Percentiles rank a stretch among this genome's conserved stretches.
phyloP scores from a whole-genome alignment of 75 land plant species.

The Cupressus sempervirens region DNA sequence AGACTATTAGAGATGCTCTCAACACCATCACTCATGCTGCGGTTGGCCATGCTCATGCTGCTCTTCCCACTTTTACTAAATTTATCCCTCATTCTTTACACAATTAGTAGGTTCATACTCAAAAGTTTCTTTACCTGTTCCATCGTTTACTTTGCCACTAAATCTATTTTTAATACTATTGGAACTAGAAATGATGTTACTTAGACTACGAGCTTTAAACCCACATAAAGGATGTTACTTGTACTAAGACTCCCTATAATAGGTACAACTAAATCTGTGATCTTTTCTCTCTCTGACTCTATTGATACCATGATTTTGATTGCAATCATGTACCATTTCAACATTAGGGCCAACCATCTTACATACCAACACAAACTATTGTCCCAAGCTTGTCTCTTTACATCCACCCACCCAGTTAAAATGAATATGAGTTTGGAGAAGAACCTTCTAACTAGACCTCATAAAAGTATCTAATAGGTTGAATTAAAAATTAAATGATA shows the following conservation, averaged over 20 bases:
- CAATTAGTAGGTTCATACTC: slow-evolving; percentile 5
- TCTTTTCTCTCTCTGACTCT: slow-evolving; percentile 10
- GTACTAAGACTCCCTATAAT: slow-evolving; percentile 20
- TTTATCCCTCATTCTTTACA: slow-evolving; percentile 23
- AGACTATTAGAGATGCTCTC: slow-evolving; percentile 51
- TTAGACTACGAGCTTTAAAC: slow-evolving; percentile 19
- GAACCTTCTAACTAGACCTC: background rate
- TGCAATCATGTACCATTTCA: background rate
- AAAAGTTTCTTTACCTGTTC: slow-evolving; percentile 10
- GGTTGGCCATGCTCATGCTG: slow-evolving; percentile 37
- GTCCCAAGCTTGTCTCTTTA: background rate
- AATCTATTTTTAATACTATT: slow-evolving; percentile 18
- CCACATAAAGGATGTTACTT: slow-evolving; percentile 15
- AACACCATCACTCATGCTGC: slow-evolving; percentile 34
- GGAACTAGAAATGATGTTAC: slow-evolving; percentile 15
- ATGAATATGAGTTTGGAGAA: background rate
- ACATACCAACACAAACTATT: background rate
- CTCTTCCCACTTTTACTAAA: slow-evolving; percentile 42
- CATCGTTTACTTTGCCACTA: slow-evolving; percentile 30
- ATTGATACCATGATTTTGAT: background rate
- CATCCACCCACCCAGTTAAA: background rate
- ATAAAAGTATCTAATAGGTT: background rate
- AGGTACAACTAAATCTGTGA: slow-evolving; percentile 11
- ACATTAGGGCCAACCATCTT: background rate
- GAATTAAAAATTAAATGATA: background rate